Base-by-base conservation (phyloP, 441 rosid genomes). In the Rhodomyrtus psidioides region DNA sequence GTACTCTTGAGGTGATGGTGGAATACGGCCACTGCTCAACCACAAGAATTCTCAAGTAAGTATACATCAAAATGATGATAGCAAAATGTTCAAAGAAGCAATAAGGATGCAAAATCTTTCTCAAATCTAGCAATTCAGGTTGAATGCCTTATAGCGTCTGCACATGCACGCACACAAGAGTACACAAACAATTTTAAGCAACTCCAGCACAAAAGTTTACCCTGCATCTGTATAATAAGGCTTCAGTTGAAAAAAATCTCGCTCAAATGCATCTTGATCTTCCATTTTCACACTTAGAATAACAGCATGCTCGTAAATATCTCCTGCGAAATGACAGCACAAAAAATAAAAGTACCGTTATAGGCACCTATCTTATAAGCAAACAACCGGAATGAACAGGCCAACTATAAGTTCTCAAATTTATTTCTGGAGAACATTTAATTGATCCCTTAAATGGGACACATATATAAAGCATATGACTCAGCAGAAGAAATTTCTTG, bases 201-300 rank as follows among this genome's bases (percentile, higher is more conserved):
- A 1, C 39, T 54, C 5, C 13, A 28, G 83, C 58, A 82, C 23
- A 51, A 53, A 82, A 84, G 60, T 86, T 86, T 89, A 97, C 99
- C 98, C 88, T 53, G 97, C 98, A 90, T 97, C 99, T 4, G 98
- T 95, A 84, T 95, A 95, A 86, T 94, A 95, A 2, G 99, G 99
- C 90, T 97, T 96, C 92, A 97, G 87, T 94, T 97, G 99, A 90
- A 92, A 96, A 92, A 96, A 97, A 89, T 97, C 98, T 86, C 99
- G 94, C 93, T 97, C 98, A 92, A 97, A 97, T 55, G 96, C 98
- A 86, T 94, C 98, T 91, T 96, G 98, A 90, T 97, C 98, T 91
- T 96, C 99, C 75, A 90, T 90, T 93, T 94, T 94, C 23, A 97
- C 98, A 76, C 98, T 95, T 9, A 96, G 91, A 74, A 97, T 95